Evolutionary conservation across 768 basidiomycete genomes (phyloP).

Genomic region (Pulveroboletus sp.): DNA sequence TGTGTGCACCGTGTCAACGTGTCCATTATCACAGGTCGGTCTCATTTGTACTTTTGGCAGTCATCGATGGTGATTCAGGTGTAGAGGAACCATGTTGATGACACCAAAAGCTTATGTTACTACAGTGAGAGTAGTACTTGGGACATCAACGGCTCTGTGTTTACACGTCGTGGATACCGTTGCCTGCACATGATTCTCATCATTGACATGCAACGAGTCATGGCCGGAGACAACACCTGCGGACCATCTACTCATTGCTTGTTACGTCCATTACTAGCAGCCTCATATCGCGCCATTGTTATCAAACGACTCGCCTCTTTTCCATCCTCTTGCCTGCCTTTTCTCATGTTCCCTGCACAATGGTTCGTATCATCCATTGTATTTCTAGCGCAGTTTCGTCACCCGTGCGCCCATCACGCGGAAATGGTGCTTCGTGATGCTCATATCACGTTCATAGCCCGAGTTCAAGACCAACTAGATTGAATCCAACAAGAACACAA

Average conservation of each 20-base stretch:
- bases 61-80: not conserved
- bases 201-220: not conserved
- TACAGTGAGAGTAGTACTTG: not conserved
- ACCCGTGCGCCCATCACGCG: constrained; percentile 1
- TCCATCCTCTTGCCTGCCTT: not conserved
- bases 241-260: not conserved
- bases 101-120: not conserved
- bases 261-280: constrained; percentile 14
- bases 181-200: not conserved
- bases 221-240: constrained; percentile 5
- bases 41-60: not conserved
- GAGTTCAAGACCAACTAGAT: constrained; percentile 3
- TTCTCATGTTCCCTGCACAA: constrained; percentile 7
- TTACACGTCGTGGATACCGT: not conserved
- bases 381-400: constrained; percentile 4
- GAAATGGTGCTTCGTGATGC: constrained; percentile 21
- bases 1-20: not conserved
- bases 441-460: constrained; percentile 4
- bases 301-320: constrained; percentile 8
- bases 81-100: not conserved
- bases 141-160: not conserved
- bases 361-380: constrained; percentile 7
- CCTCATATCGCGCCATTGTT: constrained; percentile 3
- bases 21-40: constrained; percentile 5
- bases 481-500: constrained; percentile 2